Evolutionary conservation across 257 asterid genomes (phyloP), one percentile per base, ranked within the genome.

Genomic region (Rubia yunnanensis): DNA sequence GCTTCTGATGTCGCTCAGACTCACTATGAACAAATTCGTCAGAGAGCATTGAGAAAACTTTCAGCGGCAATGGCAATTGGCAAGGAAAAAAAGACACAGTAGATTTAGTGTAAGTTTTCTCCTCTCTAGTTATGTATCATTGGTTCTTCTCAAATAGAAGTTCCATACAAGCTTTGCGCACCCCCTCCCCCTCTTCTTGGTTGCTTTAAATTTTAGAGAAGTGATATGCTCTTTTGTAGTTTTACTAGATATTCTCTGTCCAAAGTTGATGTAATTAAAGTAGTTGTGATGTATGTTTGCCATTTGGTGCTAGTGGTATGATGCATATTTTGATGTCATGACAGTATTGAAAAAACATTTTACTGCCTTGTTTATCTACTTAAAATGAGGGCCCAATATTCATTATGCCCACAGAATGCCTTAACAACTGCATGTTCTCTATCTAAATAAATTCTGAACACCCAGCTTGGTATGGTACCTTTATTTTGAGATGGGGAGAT

Each of bases 1-100:
- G 86, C 81, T 13, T 81, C 67, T 60, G 69, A 80, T 57, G 68
- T 78, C 48, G 80, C 79, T 78, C 79, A 65, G 62, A 72, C 72
- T 68, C 94, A 84, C 69, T 84, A 81, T 65, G 74, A 58, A 77
- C 86, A 79, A 78, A 36, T 88, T 64, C 85, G 82, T 70, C 73
- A 63, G 18, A 69, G 71, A 64, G 65, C 85, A 60, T 77, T 83
- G 71, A 79, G 75, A 67, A 88, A 81, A 86, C 75, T 86, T 65
- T 81, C 87, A 17, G 60, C 56, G 49, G 68, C 72, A 52, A 72
- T 82, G 70, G 78, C 77, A 14, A 14, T 44, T 44, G 52, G 52
- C 80, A 91, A 88, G 85, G 78, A 81, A 68, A 88, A 86, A 85
- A 90, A 90, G 85, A 81, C 74, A 34, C 88, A 91, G 69, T 91